These are phyloP conservation scores for Oryza punctata DNA, from an alignment of 176 grass and related monocot genomes.

Conservation along the genomic window DNA sequence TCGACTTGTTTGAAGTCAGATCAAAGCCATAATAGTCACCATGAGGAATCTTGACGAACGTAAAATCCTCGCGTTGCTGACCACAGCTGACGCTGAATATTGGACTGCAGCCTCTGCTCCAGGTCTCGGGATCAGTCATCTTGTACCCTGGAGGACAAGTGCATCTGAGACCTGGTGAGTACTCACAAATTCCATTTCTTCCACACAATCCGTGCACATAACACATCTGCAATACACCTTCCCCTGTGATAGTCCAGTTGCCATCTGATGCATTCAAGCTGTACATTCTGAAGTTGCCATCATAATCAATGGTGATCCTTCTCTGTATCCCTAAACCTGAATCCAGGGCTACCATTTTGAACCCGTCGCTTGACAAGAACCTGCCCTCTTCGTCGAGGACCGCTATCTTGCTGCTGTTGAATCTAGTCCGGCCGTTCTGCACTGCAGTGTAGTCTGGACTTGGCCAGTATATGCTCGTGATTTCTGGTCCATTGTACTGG, in stretches of 20 bases:
- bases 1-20: constrained; percentile 25
- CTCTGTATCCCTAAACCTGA: constrained; percentile 41
- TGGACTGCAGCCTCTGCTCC: constrained; percentile 66
- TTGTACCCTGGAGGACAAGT: constrained; percentile 64
- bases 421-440: constrained; percentile 53
- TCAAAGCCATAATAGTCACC: constrained; percentile 79
- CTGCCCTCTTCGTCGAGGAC: constrained; percentile 47
- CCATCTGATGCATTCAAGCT: constrained; percentile 65
- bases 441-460: constrained; percentile 43
- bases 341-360: constrained; percentile 49
- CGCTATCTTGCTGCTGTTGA: constrained; percentile 59
- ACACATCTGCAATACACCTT: constrained; percentile 42
- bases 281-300: constrained; percentile 83
- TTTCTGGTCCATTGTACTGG: constrained; percentile 50
- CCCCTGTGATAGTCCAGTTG: constrained; percentile 52
- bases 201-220: constrained; percentile 83
- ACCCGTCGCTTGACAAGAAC: constrained; percentile 61
- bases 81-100: constrained; percentile 45
- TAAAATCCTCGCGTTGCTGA: constrained; percentile 20
- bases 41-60: constrained; percentile 48
- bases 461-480: constrained; percentile 77
- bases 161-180: constrained; percentile 45
- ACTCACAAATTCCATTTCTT: constrained; percentile 62
- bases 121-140: constrained; percentile 52
- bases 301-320: constrained; percentile 64